phyloP scores from a whole-genome alignment of 2,329 filamentous ascomycete genomes.

The Arthrobotrys pseudoclavata region DNA sequence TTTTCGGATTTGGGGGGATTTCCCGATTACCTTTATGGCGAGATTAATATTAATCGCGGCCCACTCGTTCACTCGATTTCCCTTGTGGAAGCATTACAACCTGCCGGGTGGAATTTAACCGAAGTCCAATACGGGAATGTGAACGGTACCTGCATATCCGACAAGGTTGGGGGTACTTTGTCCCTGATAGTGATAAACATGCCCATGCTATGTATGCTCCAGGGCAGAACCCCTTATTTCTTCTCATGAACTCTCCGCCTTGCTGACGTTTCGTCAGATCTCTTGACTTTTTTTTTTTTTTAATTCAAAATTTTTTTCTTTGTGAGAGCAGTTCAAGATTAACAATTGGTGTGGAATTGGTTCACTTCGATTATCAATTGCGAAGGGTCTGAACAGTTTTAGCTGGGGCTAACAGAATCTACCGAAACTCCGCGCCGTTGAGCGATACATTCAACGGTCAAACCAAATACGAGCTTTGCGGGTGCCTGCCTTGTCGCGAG shows the following conservation, averaged over 20 bases:
- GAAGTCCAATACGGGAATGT: conserved; percentile 56
- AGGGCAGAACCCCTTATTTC: conserved; percentile 39
- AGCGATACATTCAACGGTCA: conserved; percentile 2
- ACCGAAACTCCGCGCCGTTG: conserved; percentile 14
- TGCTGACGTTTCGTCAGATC: background rate
- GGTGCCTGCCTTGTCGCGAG: conserved; percentile 14
- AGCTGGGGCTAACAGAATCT: background rate
- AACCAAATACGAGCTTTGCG: background rate
- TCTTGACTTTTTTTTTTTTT: background rate
- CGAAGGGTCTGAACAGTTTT: background rate
- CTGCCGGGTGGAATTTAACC: conserved; percentile 55
- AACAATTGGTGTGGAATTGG: background rate
- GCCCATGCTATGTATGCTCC: conserved; percentile 49
- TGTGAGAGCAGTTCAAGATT: background rate
- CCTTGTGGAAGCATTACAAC: conserved; percentile 17
- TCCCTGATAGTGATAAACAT: conserved; percentile 44
- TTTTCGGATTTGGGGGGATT: conserved; percentile 16
- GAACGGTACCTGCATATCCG: conserved; percentile 58
- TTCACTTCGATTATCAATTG: background rate
- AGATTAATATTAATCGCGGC: conserved; percentile 25
- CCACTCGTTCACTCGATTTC: conserved; percentile 3
- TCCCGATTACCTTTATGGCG: conserved; percentile 11
- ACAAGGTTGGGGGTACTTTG: conserved; percentile 57
- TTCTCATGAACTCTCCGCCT: background rate
- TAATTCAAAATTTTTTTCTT: background rate